Evolutionary conservation across 2,329 filamentous ascomycete genomes (phyloP), one percentile per base, ranked within the genome.

Genomic region (Phialophora macrospora): DNA sequence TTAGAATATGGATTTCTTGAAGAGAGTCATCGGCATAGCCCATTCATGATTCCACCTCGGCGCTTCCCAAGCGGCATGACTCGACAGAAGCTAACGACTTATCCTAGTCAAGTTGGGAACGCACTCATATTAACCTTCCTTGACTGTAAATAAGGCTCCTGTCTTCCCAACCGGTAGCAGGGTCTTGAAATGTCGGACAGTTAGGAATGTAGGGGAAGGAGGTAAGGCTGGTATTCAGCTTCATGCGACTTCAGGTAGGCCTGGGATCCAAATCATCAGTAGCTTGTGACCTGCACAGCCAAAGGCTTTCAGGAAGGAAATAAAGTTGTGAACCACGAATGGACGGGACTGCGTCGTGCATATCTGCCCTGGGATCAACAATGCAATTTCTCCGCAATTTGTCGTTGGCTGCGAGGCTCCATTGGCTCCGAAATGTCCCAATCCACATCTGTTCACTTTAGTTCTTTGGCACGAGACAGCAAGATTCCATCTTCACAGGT

Each of bases 401-500:
- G 56, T 30, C 22, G 38, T 44, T 20, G 38, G 38, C 38, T n/a
- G 38, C 38, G 38, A 41, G 38, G 38, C 17, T 41, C 38, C 38
- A 30, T 20, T 12, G 56, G 24, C 56, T 49, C 56, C 26, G 7
- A 58, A 58, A 28, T 57, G 17, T 48, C 55, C 55, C 22, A 22
- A 26, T 38, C 55, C 22, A 55, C 41, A 7, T 7, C 38, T n/a
- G 51, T 65, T 38, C 34, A 28, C 48, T 28, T 24, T 24, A 12
- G 34, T 48, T 28, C 41, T 59, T 46, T 14, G 56, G 56, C 56
- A 59, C 56, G 56, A 59, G 56, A 59, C 56, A 58, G 38, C 30
- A 22, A 26, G 46, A 11, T 20, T 59, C 24, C 20, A 49, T 24
- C 30, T 14, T 59, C 46, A 28, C 41, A 22, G 14, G n/a, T 24